Conservation (phyloP, 23 red algal species). For the Gracilaria gracilis region DNA sequence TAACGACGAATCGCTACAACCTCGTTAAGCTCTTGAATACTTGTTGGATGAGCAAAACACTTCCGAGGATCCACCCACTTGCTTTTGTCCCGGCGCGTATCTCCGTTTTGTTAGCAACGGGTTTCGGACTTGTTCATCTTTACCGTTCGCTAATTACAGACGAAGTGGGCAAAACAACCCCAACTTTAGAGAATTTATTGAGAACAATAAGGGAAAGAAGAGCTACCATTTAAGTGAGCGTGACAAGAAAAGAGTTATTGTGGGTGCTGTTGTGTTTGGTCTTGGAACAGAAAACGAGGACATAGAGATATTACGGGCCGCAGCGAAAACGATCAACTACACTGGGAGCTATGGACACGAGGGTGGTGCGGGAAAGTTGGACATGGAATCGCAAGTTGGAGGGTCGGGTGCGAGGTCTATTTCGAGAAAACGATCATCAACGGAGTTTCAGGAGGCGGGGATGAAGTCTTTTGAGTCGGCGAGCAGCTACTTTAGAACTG, state of each 20-base stretch:
- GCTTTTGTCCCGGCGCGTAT: background rate
- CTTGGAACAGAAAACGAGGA: background rate
- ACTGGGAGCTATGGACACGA: background rate
- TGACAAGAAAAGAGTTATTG: background rate
- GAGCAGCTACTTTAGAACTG: background rate
- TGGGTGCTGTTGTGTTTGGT: background rate
- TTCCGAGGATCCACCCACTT: background rate
- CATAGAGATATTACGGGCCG: background rate
- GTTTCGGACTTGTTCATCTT: background rate
- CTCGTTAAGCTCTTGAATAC: background rate
- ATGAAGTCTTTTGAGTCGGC: slow-evolving; percentile 7
- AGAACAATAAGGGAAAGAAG: background rate
- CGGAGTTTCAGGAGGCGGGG: background rate
- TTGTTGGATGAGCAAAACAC: background rate
- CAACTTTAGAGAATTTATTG: slow-evolving; percentile 11
- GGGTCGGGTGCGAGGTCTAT: background rate
- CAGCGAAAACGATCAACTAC: background rate
- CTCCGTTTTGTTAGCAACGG: background rate
- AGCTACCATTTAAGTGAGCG: background rate
- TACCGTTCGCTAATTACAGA: background rate
- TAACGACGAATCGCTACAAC: background rate
- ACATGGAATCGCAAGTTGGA: background rate
- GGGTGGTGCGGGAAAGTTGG: background rate
- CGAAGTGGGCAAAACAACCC: background rate
- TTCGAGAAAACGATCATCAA: background rate